phyloP scores from a whole-genome alignment of 2,329 filamentous ascomycete genomes.

The Septoria petroselini region DNA sequence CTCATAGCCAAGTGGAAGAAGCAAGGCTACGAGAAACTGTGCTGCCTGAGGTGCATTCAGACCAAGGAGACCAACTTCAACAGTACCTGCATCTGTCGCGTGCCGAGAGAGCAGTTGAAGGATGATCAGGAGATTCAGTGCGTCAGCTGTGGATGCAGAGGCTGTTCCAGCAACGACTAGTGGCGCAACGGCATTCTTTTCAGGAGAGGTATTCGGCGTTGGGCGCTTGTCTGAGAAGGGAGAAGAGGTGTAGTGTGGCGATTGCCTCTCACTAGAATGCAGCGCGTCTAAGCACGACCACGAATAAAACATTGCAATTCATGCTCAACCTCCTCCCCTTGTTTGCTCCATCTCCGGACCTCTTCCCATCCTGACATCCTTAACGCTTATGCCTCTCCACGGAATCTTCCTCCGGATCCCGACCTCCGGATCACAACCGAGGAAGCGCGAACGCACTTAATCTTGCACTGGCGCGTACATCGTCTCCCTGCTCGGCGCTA shows the following conservation, averaged over 20 bases:
- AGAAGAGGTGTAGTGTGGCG: neutral
- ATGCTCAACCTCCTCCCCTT: too few species aligned
- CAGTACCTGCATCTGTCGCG: slow-evolving; percentile 93
- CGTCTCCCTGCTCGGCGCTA: too few species aligned
- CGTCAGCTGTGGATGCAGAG: slow-evolving; percentile 89
- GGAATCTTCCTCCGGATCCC: too few species aligned
- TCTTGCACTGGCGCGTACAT: too few species aligned
- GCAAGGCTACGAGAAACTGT: slow-evolving; percentile 96
- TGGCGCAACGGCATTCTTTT: neutral
- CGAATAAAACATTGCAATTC: too few species aligned
- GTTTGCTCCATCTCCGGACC: too few species aligned
- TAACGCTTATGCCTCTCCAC: too few species aligned
- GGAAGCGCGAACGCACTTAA: too few species aligned
- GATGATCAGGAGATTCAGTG: slow-evolving; percentile 89
- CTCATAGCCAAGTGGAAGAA: slow-evolving; percentile 99
- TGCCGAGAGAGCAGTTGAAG: slow-evolving; percentile 84
- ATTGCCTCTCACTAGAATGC: too few species aligned
- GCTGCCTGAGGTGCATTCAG: slow-evolving; percentile 92
- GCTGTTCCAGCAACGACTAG: slow-evolving; percentile 81
- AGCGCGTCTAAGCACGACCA: too few species aligned
- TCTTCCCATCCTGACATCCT: too few species aligned
- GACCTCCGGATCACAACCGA: too few species aligned
- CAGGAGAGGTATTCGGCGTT: neutral
- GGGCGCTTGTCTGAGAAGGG: slow-evolving; percentile 1
- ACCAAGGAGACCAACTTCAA: slow-evolving; percentile 99